A percentile compares a stretch with the other conserved stretches of the same genome.
Conservation (phyloP, 306 rosid species). For the Trifolium pratense region DNA sequence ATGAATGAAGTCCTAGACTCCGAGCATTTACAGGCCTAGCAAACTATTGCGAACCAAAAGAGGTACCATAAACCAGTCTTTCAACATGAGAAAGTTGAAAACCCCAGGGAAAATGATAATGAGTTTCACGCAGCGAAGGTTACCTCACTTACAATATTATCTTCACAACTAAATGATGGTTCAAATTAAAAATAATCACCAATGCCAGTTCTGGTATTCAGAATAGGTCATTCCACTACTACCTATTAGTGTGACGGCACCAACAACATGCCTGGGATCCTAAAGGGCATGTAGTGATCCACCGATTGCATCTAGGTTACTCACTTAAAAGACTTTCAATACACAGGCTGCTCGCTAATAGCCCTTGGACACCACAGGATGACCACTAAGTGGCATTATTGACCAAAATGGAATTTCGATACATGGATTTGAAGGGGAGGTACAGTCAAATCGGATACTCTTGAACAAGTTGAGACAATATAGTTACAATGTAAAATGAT, state of each 20-base stretch:
- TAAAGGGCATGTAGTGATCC: background rate
- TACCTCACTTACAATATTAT: background rate
- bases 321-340: background rate
- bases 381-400: background rate
- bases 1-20: background rate
- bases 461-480: background rate
- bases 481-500: background rate
- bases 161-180: background rate
- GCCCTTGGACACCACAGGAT: background rate
- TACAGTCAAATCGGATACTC: background rate
- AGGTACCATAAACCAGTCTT: background rate
- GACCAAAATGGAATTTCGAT: background rate
- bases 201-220: background rate
- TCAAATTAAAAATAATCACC: background rate
- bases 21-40: background rate
- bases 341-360: background rate
- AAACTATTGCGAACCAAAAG: background rate
- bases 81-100: background rate
- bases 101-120: background rate
- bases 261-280: background rate
- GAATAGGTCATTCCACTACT: background rate
- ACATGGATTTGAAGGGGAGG: background rate
- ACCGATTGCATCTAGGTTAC: background rate
- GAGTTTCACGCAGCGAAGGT: background rate
- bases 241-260: background rate